These are phyloP conservation scores for Tuber indicum DNA, from an alignment of 495 filamentous ascomycete species.

Conservation along the genomic window DNA sequence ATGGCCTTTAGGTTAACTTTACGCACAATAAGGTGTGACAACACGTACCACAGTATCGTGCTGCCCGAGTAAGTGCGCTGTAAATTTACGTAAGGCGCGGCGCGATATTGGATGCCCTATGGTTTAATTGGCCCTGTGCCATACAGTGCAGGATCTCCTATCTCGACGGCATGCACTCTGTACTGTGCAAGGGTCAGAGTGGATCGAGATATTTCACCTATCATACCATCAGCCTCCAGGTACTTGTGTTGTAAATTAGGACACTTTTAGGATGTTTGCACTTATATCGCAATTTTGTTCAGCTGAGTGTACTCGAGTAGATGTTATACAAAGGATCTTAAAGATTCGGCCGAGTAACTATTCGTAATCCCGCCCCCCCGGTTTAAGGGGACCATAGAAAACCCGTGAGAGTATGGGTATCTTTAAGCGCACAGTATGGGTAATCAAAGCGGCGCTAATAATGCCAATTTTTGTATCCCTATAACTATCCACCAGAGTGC, in stretches of 20 bases:
- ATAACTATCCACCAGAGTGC: not conserved
- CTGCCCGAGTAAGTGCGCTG: not conserved
- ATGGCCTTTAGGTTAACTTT: not conserved
- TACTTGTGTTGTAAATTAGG: not conserved
- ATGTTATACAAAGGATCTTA: not conserved
- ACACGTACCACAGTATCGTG: not conserved
- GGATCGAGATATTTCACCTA: not conserved
- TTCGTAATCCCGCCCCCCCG: not conserved
- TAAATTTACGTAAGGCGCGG: not conserved
- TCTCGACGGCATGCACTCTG: not conserved
- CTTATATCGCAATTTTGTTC: not conserved
- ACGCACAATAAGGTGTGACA: not conserved
- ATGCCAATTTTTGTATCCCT: not conserved
- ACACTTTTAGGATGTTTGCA: not conserved
- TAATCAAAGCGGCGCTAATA: not conserved
- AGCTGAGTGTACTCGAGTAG: not conserved
- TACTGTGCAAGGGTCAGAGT: not conserved
- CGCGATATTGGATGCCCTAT: not conserved
- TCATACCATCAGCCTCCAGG: not conserved
- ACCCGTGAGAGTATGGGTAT: not conserved
- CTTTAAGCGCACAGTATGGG: not conserved
- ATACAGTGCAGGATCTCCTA: not conserved
- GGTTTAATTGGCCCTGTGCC: not conserved
- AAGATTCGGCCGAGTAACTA: not conserved
- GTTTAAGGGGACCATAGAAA: not conserved